phyloP scores from a whole-genome alignment of 495 filamentous ascomycete genomes.

The Podospora pseudopauciseta region DNA sequence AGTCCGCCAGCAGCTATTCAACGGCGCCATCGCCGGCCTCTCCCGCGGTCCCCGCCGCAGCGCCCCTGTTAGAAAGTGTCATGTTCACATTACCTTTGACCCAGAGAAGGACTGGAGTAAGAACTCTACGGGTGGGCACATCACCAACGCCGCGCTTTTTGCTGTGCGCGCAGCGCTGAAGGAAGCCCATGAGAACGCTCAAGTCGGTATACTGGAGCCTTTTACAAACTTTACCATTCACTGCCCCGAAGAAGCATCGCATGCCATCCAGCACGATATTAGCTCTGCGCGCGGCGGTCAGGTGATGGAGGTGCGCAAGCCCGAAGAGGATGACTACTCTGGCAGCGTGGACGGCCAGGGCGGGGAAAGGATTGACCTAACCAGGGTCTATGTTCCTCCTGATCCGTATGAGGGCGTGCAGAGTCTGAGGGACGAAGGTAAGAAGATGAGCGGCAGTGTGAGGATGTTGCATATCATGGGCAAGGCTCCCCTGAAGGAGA shows the following conservation, averaged over 20 bases:
- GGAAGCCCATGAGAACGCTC: slow-evolving; percentile 44
- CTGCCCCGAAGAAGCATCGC: slow-evolving; percentile 76
- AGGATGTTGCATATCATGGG: slow-evolving; percentile 63
- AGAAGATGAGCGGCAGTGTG: slow-evolving; percentile 24
- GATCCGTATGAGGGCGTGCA: slow-evolving; percentile 71
- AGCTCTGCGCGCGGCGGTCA: slow-evolving; percentile 77
- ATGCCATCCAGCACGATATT: slow-evolving; percentile 87
- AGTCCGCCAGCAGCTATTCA: slow-evolving; percentile 63
- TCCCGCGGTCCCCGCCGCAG: slow-evolving; percentile 74
- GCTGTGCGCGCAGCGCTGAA: slow-evolving; percentile 66
- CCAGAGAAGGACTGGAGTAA: slow-evolving; percentile 55
- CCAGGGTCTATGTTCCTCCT: slow-evolving; percentile 73
- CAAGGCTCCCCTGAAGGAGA: slow-evolving; percentile 87
- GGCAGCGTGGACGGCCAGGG: slow-evolving; percentile 18
- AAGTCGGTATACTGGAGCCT: slow-evolving; percentile 77
- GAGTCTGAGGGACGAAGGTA: slow-evolving; percentile 39
- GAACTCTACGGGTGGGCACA: slow-evolving; percentile 63
- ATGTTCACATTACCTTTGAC: slow-evolving; percentile 66
- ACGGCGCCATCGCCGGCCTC: slow-evolving; percentile 79
- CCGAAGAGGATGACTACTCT: slow-evolving; percentile 28
- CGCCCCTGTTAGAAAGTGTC: slow-evolving; percentile 69
- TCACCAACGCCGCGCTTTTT: slow-evolving; percentile 71
- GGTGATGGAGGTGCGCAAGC: slow-evolving; percentile 74
- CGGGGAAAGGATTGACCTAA: slow-evolving; percentile 52
- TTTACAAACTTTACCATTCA: slow-evolving; percentile 83